Base-by-base conservation (phyloP, 1,139 yeast species). In the Magnusiomyces sp. region DNA sequence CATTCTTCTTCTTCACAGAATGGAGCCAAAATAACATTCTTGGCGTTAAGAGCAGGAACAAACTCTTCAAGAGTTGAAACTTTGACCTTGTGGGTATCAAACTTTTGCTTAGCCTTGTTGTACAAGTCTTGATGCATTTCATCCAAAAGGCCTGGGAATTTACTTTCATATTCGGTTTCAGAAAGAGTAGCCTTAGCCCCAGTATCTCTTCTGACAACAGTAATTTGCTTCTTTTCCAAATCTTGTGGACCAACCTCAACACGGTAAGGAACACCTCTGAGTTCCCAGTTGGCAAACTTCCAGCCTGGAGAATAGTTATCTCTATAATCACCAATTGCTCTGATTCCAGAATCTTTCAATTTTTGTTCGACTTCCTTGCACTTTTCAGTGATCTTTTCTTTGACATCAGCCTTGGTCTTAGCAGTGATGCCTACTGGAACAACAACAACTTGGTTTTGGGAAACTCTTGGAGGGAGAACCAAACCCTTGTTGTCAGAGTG, bases 401-500 rank as follows among this genome's bases (percentile, higher is more conserved):
- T 86, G 59, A 80, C 81, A 58, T 84, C 95, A 50, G 78, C 81
- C 29, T 88, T 64, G 47, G 96, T 81, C 76, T 88, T 89, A 59
- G 83, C 81, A 48, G 97, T 90, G 62, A 94, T 73, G 57, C 99
- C 99, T 55, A 90, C 95, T 56, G 99, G 97, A 57, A 94, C 81
- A 50, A 92, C 83, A 51, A 89, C 95, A 53, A 81, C 90, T 74
- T 94, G 99, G 64, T 73, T 75, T 70, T 85, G 94, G 23, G 99
- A 88, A 38, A 92, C 97, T 65, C 96, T 80, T 61, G 99, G 99
- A 55, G 99, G 99, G 61, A 94, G 77, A 46, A 94, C 98, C 63
- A 94, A 77, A 67, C 99, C 99, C 76, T 89, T 90, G 76, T 94
- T 90, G 71, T 94, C 99, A 41, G 97, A 89, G 69, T 94, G 99